Base-by-base conservation (phyloP, 1,139 yeast genomes). In the Zygoascus meyerae region DNA sequence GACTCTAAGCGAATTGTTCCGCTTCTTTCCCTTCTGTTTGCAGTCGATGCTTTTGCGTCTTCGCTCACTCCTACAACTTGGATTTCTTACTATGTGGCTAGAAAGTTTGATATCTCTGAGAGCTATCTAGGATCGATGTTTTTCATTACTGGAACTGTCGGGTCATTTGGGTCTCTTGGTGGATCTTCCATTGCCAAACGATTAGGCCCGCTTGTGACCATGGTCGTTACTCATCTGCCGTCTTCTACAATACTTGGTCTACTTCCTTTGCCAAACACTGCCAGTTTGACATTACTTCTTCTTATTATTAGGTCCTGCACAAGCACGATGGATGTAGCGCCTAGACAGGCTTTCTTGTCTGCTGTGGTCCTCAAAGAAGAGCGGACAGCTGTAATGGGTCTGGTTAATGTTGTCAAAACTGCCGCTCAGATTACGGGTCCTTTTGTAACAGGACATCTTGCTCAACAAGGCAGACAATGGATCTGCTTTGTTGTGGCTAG, bases 11-110 rank as follows among this genome's bases (percentile, higher is more conserved):
- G 42, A 34, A 47, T 54, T 37, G 55, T 60, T n/a, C 41, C 71
- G 15, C 26, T 56, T 28, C 55, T 63, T 28, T 55, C 84, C 6
- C 73, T 82, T 52, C 78, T 85, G 71, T 74, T 83, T 52, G 72
- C 74, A 64, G 52, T 76, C 14, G 95, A 86, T 61, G 83, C 95
- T 0, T 72, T 86, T 49, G 95, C 94, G 0, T 79, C 81, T 46
- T 92, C 95, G 0, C 79, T 86, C 61, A 81, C 85, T 81, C 82
- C 92, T 1, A 70, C 79, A 34, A 83, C 94, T 0, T 86, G 95
- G 95, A 74, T 81, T 44, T 83, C 86, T 38, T 86, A 80, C 64
- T 86, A 83, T 64, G 79, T 84, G 63, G 48, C 59, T 3, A 50
- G 54, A 14, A 58, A 60, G 44, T 63, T 63, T 47, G 52, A 48